Percentiles rank a stretch among this genome's conserved stretches.
phyloP scores from a whole-genome alignment of 441 rosid species.

The Isatis lusitanica region DNA sequence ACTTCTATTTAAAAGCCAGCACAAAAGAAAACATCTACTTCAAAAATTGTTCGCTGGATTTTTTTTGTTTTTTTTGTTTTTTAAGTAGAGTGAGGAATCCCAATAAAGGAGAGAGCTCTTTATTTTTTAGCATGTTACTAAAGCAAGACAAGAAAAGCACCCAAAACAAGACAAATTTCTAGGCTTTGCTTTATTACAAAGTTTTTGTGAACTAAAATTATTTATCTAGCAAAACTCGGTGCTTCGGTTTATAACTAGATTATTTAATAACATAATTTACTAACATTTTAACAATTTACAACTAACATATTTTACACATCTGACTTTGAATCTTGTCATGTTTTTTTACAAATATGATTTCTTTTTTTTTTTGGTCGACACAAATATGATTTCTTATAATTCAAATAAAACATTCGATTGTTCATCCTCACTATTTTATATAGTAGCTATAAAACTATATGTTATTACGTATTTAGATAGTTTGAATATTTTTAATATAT shows the following conservation, averaged over 20 bases:
- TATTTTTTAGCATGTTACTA: conserved; percentile 69
- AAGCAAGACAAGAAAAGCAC: conserved; percentile 69
- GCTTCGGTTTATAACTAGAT: not conserved
- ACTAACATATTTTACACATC: not conserved
- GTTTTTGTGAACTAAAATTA: not conserved
- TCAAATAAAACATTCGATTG: no score
- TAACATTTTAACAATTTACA: not conserved
- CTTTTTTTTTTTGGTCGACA: no score
- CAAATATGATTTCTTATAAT: no score
- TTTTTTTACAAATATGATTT: not conserved
- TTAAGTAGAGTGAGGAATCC: conserved; percentile 68
- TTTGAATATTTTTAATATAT: no score
- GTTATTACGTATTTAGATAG: no score
- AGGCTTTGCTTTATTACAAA: conserved; percentile 42
- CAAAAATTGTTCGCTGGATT: not conserved
- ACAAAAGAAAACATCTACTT: not conserved
- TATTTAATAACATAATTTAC: not conserved
- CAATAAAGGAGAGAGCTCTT: conserved; percentile 53
- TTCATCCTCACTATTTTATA: no score
- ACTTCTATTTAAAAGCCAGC: not conserved
- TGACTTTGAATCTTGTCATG: not conserved
- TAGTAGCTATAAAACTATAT: no score
- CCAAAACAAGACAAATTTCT: conserved; percentile 48
- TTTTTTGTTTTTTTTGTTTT: not conserved
- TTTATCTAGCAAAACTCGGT: not conserved